Evolutionary conservation across 805 yeast genomes (phyloP), one percentile per base, ranked within the genome.

Genomic region (Wickerhamomyces pijperi): DNA sequence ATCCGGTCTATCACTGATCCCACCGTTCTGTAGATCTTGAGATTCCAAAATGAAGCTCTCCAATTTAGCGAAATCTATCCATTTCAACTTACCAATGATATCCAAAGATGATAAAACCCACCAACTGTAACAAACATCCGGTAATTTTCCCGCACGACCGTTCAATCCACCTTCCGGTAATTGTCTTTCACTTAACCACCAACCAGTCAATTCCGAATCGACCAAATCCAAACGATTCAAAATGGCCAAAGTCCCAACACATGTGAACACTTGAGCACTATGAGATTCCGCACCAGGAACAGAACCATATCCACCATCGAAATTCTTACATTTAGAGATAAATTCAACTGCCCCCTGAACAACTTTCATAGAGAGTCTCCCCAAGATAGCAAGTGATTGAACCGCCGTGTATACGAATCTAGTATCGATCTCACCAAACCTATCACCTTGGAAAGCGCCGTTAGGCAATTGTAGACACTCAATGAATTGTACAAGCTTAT

Each of bases 101-200:
- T 82, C 70, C 41, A 88, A 60, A 3, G 86, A 71, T 2, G 94
- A 80, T 18, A 87, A 57, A 9, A 87, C 94, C 99, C 99, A 92
- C 95, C 97, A 92, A 49, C 92, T 78, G 56, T 92, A 92, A 56
- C 99, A 92, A n/a, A 85, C 95, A 59, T 92, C 99, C 0, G 97
- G 95, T 16, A 86, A 62, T 56, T 92, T 92, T 42, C 92, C 95
- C 0, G 97, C 96, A 37, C 99, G 71, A 1, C 99, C 99, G 54
- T 92, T 92, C 40, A 92, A 67, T 0, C 99, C 99, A 5, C 99
- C 99, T 21, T 70, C 70, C 15, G 63, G 64, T 8, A 85, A 72
- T 58, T 92, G 99, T 42, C 99, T 65, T 54, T 92, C 97, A 50
- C 90, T 72, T 16, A 92, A 65, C 97, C 98, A 92, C 74, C 82